These are phyloP conservation scores for Hymenochaete sp. DNA, from an alignment of 1,284 basidiomycete species.

Conservation along the genomic window DNA sequence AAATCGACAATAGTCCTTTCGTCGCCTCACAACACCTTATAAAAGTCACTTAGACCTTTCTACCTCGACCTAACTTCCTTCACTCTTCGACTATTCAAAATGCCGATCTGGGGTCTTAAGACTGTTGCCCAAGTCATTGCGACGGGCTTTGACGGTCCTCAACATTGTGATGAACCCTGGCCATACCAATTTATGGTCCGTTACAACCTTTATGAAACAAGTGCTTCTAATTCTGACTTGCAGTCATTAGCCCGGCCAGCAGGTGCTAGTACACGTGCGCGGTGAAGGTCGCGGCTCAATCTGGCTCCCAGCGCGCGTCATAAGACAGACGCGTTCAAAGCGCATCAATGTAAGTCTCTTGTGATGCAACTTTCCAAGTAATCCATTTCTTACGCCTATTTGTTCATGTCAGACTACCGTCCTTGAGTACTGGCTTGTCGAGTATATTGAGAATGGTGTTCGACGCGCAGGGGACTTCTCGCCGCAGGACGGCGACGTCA, in stretches of 20 bases:
- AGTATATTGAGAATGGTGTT: slow-evolving; percentile 14
- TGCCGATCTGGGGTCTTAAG: slow-evolving; percentile 19
- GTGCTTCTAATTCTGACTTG: neutral
- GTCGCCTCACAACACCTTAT: too few relatives aligned
- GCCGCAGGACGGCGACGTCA: slow-evolving; percentile 16
- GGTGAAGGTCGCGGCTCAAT: slow-evolving; percentile 16
- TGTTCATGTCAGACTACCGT: slow-evolving; percentile 7
- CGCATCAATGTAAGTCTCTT: slow-evolving; percentile 12
- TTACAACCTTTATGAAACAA: neutral
- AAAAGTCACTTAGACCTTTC: neutral
- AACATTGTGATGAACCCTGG: slow-evolving; percentile 18
- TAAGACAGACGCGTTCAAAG: slow-evolving; percentile 12
- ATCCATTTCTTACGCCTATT: neutral
- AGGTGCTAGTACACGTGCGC: slow-evolving; percentile 16
- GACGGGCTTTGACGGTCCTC: slow-evolving; percentile 17
- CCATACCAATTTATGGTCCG: slow-evolving; percentile 15
- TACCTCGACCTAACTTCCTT: neutral
- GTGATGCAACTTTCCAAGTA: neutral
- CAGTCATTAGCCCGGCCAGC: slow-evolving; percentile 13
- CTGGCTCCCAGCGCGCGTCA: slow-evolving; percentile 16
- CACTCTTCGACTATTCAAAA: slow-evolving; percentile 6
- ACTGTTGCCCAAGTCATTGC: slow-evolving; percentile 19
- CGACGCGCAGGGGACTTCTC: slow-evolving; percentile 11
- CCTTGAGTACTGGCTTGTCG: slow-evolving; percentile 15
- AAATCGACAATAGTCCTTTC: too few relatives aligned